Evolutionary conservation across 352 stramenopile species (phyloP).

Genomic region (Thraustochytrium striatum): DNA sequence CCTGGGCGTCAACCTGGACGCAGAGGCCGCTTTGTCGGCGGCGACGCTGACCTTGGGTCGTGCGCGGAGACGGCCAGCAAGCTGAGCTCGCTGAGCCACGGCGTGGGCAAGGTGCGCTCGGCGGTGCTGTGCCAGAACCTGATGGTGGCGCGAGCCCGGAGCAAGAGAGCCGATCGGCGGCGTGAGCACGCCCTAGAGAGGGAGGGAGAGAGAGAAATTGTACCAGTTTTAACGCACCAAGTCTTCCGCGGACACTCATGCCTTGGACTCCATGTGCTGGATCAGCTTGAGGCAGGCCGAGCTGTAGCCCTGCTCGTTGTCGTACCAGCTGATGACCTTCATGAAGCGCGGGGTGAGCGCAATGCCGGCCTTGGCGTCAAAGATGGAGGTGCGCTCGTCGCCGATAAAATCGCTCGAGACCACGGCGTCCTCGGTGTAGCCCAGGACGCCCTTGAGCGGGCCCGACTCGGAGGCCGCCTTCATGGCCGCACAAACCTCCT

Average conservation of each 20-base stretch:
- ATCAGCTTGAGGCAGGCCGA: slow-evolving; percentile 93
- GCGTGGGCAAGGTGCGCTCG: slow-evolving; percentile 15
- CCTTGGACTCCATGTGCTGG: slow-evolving; percentile 82
- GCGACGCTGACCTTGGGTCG: slow-evolving; percentile 13
- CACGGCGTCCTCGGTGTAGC: slow-evolving; percentile 94
- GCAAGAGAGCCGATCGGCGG: too few species aligned
- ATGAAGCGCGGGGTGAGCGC: slow-evolving; percentile 96
- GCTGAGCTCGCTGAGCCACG: background rate
- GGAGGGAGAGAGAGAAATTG: too few species aligned
- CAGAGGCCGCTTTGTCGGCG: slow-evolving; percentile 1
- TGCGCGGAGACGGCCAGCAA: background rate
- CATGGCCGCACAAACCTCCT: slow-evolving; percentile 93
- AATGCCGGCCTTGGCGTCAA: slow-evolving; percentile 93
- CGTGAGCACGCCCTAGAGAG: too few species aligned
- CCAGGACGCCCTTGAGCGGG: slow-evolving; percentile 92
- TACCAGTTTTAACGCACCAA: too few species aligned
- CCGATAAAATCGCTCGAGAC: slow-evolving; percentile 96
- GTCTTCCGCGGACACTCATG: too few species aligned
- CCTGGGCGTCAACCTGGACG: slow-evolving; percentile 20
- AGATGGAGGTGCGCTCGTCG: slow-evolving; percentile 93
- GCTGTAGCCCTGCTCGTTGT: slow-evolving; percentile 99
- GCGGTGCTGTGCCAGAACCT: slow-evolving; percentile 28
- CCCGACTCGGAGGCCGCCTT: slow-evolving; percentile 85
- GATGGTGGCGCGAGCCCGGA: too few species aligned
- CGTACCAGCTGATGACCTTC: slow-evolving; percentile 98